Base-by-base conservation (phyloP, 805 yeast species). In the Phaffomyces opuntiae region DNA sequence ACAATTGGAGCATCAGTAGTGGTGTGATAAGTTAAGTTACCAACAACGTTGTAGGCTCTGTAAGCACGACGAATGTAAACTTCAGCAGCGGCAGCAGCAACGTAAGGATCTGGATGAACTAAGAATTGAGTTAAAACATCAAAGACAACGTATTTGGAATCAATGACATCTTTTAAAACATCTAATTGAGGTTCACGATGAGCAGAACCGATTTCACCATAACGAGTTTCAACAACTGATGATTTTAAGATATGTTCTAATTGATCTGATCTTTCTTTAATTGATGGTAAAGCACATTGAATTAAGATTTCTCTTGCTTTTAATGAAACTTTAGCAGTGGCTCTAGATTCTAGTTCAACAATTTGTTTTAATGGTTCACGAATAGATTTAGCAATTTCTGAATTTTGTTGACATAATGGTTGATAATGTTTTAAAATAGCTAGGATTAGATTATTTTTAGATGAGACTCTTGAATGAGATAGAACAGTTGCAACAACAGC, bases 31-130 rank as follows among this genome's bases (percentile, higher is more conserved):
- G 72, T 69, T 44, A 95, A 77, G 52, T 82, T 84, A 45, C 87
- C 83, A 50, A 93, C 82, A 50, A 93, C 83, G 36, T 88, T 83
- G 70, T 95, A 93, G 35, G 98, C 98, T 61, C 98, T 81, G 73
- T 90, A 93, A 39, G 98, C 95, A 66, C 99, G 84, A 66, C 98
- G 84, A 49, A 90, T 83, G 66, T 93, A 93, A 48, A 93, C 96
- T 68, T 93, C 97, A 39, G 96, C 88, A 34, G 99, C 98, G 34
- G 99, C 98, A 53, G 91, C 78, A 4, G 91, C 85, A 49, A 93
- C 91, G 75, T 87, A 87, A 40, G 84, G 86, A 60, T 95, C 97
- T 12, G 75, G 60, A 56, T 87, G 85, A 45, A 77, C 79, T 68
- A 93, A 79, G 69, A 93, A 93, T 68, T 88, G 97, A 39, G 95